These are phyloP conservation scores for Mycena galericulata DNA, from an alignment of 768 basidiomycete genomes.

Conservation along the genomic window DNA sequence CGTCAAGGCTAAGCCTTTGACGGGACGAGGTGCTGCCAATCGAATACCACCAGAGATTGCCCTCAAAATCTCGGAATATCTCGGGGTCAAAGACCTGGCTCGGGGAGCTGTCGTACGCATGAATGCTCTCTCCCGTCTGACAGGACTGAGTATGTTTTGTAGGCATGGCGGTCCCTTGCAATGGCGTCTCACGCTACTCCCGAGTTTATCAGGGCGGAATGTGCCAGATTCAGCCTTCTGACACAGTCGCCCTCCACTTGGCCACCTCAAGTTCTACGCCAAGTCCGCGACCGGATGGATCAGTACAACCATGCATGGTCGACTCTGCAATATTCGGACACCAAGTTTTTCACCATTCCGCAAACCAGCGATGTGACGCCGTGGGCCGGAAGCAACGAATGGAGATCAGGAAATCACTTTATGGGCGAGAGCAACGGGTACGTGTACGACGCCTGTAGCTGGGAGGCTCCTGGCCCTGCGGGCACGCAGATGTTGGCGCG, in stretches of 20 bases:
- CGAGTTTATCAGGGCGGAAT: slow-evolving; percentile 15
- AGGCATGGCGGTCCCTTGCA: slow-evolving; percentile 22
- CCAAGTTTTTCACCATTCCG: neutral
- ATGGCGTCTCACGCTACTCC: slow-evolving; percentile 2
- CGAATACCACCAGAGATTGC: slow-evolving; percentile 19
- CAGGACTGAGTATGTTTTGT: neutral
- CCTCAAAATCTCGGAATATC: slow-evolving; percentile 11
- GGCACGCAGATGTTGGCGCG: neutral
- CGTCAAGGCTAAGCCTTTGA: too few relatives aligned
- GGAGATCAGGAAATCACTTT: slow-evolving; percentile 16
- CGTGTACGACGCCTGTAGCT: slow-evolving; percentile 13
- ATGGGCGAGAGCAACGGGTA: slow-evolving; percentile 27
- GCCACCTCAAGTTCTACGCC: neutral
- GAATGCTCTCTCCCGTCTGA: neutral
- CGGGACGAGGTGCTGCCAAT: slow-evolving; percentile 4
- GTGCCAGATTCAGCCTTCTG: slow-evolving; percentile 18
- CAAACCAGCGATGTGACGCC: neutral
- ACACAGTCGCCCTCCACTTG: neutral
- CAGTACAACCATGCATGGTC: slow-evolving; percentile 29
- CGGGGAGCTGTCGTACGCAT: neutral
- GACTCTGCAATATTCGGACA: slow-evolving; percentile 4
- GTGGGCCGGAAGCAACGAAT: slow-evolving; percentile 18
- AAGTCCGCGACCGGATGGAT: slow-evolving; percentile 6
- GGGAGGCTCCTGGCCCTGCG: neutral
- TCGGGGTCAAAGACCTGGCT: slow-evolving; percentile 14